A percentile compares a stretch with the other conserved stretches of the same genome.
These are phyloP conservation scores for Thuja plicata DNA, from an alignment of 83 land plant genomes.

Conservation along the genomic window DNA sequence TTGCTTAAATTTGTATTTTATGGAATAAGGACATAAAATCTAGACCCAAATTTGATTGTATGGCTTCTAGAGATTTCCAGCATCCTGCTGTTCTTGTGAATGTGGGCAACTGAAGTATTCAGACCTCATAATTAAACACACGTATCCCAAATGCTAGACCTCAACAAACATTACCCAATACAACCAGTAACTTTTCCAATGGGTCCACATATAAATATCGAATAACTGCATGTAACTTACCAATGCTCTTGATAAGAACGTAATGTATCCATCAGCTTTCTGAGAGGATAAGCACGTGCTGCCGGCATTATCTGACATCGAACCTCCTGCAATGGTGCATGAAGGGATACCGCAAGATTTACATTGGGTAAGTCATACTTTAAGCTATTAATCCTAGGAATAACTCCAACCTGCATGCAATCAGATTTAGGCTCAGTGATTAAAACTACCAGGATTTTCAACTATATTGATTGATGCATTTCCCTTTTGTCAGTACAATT, in stretches of 20 bases:
- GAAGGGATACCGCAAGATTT: conserved; percentile 94
- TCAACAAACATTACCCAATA: not conserved
- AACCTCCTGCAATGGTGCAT: conserved; percentile 97
- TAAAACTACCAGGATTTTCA: not conserved
- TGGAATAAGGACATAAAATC: not conserved
- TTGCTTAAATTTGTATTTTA: not conserved
- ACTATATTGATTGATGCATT: not conserved
- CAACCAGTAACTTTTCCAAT: not conserved
- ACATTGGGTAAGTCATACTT: conserved; percentile 81
- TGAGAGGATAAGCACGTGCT: conserved; percentile 86
- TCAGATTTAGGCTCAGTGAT: not conserved
- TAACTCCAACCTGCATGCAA: conserved; percentile 82
- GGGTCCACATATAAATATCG: not conserved
- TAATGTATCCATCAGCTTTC: conserved; percentile 77
- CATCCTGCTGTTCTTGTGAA: not conserved
- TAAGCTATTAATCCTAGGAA: conserved; percentile 81
- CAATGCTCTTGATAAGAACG: conserved; percentile 70
- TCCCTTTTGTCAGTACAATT: not conserved
- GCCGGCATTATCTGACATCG: conserved; percentile 99
- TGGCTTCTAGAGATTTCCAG: not conserved
- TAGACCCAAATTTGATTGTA: not conserved
- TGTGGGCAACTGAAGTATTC: not conserved
- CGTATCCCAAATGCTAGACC: too few relatives aligned
- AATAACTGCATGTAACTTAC: conserved; percentile 35
- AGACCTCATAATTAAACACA: not conserved